phyloP scores from a whole-genome alignment of 2,329 filamentous ascomycete genomes.

The Harringtonia aguacate region DNA sequence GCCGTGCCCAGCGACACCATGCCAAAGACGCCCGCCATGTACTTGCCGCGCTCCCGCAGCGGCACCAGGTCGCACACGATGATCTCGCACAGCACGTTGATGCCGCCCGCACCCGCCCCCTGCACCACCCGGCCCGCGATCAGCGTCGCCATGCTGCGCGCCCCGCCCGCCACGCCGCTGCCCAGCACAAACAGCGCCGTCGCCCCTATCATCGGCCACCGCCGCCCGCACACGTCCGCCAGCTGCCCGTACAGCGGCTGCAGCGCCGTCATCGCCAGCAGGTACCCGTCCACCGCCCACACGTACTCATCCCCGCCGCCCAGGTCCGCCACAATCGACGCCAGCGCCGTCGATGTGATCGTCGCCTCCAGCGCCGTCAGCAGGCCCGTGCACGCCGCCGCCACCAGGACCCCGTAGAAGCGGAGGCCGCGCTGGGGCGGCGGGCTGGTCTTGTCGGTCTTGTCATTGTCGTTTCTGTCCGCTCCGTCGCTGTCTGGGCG shows the following conservation, averaged over 20 bases:
- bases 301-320: constrained; percentile 13
- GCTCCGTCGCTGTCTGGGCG: too few relatives aligned
- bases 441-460: too few relatives aligned
- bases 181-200: constrained; percentile 16
- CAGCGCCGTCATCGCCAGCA: constrained; percentile 20
- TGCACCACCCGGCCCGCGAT: constrained; percentile 22
- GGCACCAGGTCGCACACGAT: constrained; percentile 20
- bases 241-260: constrained; percentile 52
- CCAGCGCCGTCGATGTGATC: constrained; percentile 21
- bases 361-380: constrained; percentile 16
- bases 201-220: constrained; percentile 52
- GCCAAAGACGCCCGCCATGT: constrained; percentile 9
- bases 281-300: constrained; percentile 17
- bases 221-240: constrained; percentile 19
- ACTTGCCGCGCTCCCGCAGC: constrained; percentile 11
- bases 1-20: constrained; percentile 11
- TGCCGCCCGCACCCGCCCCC: constrained; percentile 22
- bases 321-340: constrained; percentile 14
- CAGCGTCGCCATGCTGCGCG: constrained; percentile 16
- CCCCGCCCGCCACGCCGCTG: constrained; percentile 17
- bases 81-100: constrained; percentile 20
- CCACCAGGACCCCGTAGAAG: too few relatives aligned
- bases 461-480: too few relatives aligned
- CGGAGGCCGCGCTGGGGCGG: too few relatives aligned
- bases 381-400: constrained; percentile 7